These are phyloP conservation scores for Teratosphaeria nubilosa DNA, from an alignment of 2,329 filamentous ascomycete genomes.

Conservation along the genomic window DNA sequence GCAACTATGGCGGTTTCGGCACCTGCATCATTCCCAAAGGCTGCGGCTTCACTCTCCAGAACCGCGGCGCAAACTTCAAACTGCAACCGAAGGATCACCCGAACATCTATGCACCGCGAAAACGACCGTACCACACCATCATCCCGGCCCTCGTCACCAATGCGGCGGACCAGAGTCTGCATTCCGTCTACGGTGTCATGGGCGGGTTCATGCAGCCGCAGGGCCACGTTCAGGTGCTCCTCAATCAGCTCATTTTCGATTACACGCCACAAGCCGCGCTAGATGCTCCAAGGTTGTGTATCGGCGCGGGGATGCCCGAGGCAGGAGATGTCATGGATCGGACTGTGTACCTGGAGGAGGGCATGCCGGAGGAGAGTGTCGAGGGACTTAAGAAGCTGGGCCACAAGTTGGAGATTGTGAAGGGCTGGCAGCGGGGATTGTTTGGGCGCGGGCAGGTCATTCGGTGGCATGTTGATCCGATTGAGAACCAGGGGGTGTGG, in stretches of 20 bases:
- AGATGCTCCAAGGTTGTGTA: slow-evolving; percentile 84
- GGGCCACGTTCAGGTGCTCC: slow-evolving; percentile 83
- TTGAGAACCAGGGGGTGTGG: slow-evolving; percentile 62
- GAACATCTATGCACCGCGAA: slow-evolving; percentile 68
- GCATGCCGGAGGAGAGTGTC: slow-evolving; percentile 59
- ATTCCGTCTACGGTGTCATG: slow-evolving; percentile 92
- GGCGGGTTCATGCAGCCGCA: slow-evolving; percentile 98
- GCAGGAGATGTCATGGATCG: slow-evolving; percentile 47
- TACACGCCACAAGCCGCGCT: slow-evolving; percentile 78
- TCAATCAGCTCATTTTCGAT: slow-evolving; percentile 78
- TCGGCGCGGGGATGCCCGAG: slow-evolving; percentile 62
- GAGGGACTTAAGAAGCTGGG: slow-evolving; percentile 59
- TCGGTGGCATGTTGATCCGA: slow-evolving; percentile 56
- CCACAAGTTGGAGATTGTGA: slow-evolving; percentile 60
- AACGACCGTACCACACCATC: slow-evolving; percentile 94
- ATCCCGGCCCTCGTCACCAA: slow-evolving; percentile 89
- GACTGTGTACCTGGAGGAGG: slow-evolving; percentile 72
- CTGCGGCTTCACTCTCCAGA: slow-evolving; percentile 90
- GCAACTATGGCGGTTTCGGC: slow-evolving; percentile 83
- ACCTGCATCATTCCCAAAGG: slow-evolving; percentile 73
- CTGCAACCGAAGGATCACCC: slow-evolving; percentile 58
- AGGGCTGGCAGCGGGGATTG: slow-evolving; percentile 39
- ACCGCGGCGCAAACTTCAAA: slow-evolving; percentile 80
- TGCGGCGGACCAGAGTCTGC: slow-evolving; percentile 58
- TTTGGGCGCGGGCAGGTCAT: slow-evolving; percentile 36